A percentile compares a stretch with the other conserved stretches of the same genome.
Conservation (phyloP, 1,139 yeast species). For the Komagataea norvegica region DNA sequence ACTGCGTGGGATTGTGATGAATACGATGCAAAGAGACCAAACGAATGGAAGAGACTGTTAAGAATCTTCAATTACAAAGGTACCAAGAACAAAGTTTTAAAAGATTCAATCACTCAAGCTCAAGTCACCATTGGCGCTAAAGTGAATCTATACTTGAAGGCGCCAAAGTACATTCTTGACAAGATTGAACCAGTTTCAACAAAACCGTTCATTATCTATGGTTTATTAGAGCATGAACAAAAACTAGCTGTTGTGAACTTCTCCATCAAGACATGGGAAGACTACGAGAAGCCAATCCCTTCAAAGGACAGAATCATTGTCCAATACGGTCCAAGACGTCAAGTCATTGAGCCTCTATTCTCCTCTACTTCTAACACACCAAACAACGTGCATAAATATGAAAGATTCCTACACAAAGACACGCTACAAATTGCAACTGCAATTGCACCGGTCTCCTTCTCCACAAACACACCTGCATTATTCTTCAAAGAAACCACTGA, state of each 20-base stretch:
- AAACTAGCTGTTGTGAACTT: conserved; percentile 79
- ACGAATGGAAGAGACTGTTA: conserved; percentile 70
- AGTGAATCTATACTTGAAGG: conserved; percentile 55
- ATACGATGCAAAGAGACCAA: conserved; percentile 68
- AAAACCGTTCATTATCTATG: conserved; percentile 61
- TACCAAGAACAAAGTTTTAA: conserved; percentile 63
- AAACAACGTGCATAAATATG: conserved; percentile 84
- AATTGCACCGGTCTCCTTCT: conserved; percentile 80
- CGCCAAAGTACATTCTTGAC: conserved; percentile 49
- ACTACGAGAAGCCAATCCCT: conserved; percentile 76
- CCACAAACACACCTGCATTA: conserved; percentile 71
- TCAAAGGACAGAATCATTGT: conserved; percentile 75
- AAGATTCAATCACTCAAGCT: conserved; percentile 52
- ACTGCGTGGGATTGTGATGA: conserved; percentile 90
- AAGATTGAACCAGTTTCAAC: conserved; percentile 36
- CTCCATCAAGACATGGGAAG: conserved; percentile 84
- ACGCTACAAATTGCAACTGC: conserved; percentile 73
- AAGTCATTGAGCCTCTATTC: conserved; percentile 78
- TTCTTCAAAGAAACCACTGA: conserved; percentile 48
- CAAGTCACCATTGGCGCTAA: conserved; percentile 64
- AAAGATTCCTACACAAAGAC: conserved; percentile 82
- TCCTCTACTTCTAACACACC: conserved; percentile 73
- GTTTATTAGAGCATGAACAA: conserved; percentile 80
- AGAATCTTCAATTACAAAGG: conserved; percentile 76
- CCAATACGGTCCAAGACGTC: conserved; percentile 92